Conservation (phyloP, 176 grass and related monocot genomes). For the Musa troglodytarum region DNA sequence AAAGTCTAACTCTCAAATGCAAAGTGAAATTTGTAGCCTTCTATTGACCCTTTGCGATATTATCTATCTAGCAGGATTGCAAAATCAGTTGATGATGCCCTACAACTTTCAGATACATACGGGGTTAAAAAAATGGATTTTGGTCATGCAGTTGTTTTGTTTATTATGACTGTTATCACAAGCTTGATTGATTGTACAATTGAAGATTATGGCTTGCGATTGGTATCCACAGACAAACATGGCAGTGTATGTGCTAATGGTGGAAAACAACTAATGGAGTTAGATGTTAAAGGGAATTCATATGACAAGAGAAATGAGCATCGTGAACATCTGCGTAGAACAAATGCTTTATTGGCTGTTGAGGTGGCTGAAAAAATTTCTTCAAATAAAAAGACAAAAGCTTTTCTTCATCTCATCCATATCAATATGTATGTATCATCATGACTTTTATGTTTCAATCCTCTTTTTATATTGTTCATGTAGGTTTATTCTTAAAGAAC, state of each 20-base stretch:
- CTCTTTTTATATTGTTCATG: no score
- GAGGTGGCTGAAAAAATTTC: constrained; percentile 65
- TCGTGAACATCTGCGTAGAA: constrained; percentile 47
- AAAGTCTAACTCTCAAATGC: background rate
- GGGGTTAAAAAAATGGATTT: constrained; percentile 33
- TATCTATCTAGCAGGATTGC: constrained; percentile 43
- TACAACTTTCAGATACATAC: constrained; percentile 56
- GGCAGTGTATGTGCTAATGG: constrained; percentile 20
- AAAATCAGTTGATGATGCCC: constrained; percentile 50
- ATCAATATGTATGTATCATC: constrained; percentile 67
- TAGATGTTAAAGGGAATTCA: constrained; percentile 40
- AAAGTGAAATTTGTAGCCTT: background rate
- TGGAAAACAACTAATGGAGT: constrained; percentile 37
- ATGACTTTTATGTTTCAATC: background rate
- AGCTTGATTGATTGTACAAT: constrained; percentile 64
- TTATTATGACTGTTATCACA: constrained; percentile 34
- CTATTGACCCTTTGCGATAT: background rate
- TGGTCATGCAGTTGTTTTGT: constrained; percentile 59
- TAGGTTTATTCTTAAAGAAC: no score
- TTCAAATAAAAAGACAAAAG: constrained; percentile 59
- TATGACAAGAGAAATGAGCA: constrained; percentile 41
- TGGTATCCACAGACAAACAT: constrained; percentile 24
- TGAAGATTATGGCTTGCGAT: constrained; percentile 59
- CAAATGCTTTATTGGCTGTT: constrained; percentile 57
- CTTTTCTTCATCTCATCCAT: constrained; percentile 63